Conservation (phyloP, 1,284 basidiomycete species). For the Ustilago vetiveriae region DNA sequence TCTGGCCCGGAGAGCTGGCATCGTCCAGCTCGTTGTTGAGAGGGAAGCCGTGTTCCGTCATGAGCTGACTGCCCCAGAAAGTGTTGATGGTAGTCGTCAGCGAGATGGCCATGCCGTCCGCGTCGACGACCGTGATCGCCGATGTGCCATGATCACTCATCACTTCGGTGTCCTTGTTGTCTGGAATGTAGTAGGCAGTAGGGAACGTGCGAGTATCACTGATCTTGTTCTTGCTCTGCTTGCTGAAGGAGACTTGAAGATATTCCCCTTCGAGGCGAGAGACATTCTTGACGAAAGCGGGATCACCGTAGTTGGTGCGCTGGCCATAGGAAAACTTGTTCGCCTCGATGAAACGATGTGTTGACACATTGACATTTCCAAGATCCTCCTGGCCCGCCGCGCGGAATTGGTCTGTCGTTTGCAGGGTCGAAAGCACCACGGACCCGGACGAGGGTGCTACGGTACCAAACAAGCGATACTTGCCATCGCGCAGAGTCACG, state of each 20-base stretch:
- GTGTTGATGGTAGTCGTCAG: slow-evolving; percentile 69
- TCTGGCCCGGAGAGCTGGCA: slow-evolving; percentile 62
- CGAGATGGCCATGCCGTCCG: slow-evolving; percentile 67
- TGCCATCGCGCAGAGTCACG: slow-evolving; percentile 48
- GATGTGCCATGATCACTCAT: slow-evolving; percentile 67
- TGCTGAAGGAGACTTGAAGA: slow-evolving; percentile 59
- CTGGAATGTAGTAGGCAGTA: slow-evolving; percentile 66
- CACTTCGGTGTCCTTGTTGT: slow-evolving; percentile 50
- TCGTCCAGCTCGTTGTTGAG: slow-evolving; percentile 69
- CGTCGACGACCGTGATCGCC: slow-evolving; percentile 68
- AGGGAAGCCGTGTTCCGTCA: slow-evolving; percentile 59
- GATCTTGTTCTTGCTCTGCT: slow-evolving; percentile 63
- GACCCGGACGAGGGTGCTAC: slow-evolving; percentile 64
- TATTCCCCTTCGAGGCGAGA: slow-evolving; percentile 64
- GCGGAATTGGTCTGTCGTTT: slow-evolving; percentile 57
- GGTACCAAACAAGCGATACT: slow-evolving; percentile 52
- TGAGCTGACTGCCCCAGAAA: slow-evolving; percentile 65
- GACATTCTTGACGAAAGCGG: slow-evolving; percentile 68
- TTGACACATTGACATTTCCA: slow-evolving; percentile 53
- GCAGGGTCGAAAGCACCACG: slow-evolving; percentile 64
- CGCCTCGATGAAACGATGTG: slow-evolving; percentile 68
- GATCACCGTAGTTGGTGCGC: slow-evolving; percentile 68
- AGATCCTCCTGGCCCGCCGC: slow-evolving; percentile 30
- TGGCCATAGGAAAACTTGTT: slow-evolving; percentile 69
- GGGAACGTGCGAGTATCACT: slow-evolving; percentile 49